A percentile compares a stretch with the other conserved stretches of the same genome.
Evolutionary conservation across 495 filamentous ascomycete species (phyloP).

Genomic region (Diplogelasinospora grovesii): DNA sequence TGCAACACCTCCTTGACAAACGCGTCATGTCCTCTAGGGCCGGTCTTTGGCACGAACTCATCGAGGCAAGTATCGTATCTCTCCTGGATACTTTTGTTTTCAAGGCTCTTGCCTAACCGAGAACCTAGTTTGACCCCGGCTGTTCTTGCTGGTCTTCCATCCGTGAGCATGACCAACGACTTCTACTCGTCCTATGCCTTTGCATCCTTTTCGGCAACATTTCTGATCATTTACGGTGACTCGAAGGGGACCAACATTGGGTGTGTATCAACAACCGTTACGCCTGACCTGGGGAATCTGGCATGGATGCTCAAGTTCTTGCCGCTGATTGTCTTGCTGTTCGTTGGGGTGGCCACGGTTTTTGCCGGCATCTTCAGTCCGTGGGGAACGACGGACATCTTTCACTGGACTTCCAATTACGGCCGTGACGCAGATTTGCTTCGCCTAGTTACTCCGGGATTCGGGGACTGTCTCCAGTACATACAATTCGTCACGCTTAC

Average conservation of each 20-base stretch:
- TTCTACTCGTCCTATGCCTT: conserved; percentile 81
- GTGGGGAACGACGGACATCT: conserved; percentile 84
- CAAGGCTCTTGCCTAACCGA: too few species aligned
- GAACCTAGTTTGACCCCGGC: too few species aligned
- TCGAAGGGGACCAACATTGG: conserved; percentile 52
- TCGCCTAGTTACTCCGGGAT: conserved; percentile 89
- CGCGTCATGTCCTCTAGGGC: conserved; percentile 65
- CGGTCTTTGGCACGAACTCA: conserved; percentile 56
- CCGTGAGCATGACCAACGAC: conserved; percentile 66
- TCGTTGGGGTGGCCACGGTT: conserved; percentile 75
- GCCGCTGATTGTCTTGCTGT: conserved; percentile 67
- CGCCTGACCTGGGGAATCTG: conserved; percentile 64
- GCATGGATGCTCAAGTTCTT: conserved; percentile 67
- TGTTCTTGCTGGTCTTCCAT: conserved; percentile 30
- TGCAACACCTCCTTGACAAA: conserved; percentile 55
- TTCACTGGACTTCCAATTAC: conserved; percentile 93
- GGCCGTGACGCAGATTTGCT: conserved; percentile 89
- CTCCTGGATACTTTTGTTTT: too few species aligned
- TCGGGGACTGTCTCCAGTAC: conserved; percentile 95
- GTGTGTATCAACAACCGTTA: conserved; percentile 74
- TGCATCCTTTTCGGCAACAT: conserved; percentile 63
- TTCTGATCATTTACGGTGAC: conserved; percentile 72
- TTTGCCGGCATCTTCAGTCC: conserved; percentile 84
- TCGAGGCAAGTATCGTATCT: too few species aligned
- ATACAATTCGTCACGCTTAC: conserved; percentile 89